phyloP scores from a whole-genome alignment of 257 asterid species.

The Solanum rostratum region DNA sequence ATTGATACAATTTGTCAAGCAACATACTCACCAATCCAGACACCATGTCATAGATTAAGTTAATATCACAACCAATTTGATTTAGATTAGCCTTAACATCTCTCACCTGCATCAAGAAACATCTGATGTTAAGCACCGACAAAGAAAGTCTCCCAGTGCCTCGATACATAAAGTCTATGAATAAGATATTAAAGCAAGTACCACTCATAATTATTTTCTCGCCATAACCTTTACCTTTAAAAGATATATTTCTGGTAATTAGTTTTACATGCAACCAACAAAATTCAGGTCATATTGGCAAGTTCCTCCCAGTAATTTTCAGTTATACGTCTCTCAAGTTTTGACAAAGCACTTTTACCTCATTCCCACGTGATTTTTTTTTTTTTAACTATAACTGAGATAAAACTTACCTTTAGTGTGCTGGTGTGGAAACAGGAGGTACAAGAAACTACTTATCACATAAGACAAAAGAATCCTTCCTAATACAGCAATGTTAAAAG shows the following conservation, averaged over 20 bases:
- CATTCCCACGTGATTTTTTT: background rate
- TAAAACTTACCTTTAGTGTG: background rate
- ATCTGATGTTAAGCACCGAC: background rate
- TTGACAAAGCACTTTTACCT: background rate
- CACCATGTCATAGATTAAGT: conserved; percentile 58
- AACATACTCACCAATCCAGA: conserved; percentile 50
- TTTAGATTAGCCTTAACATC: conserved; percentile 54
- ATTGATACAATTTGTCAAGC: background rate
- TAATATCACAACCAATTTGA: conserved; percentile 59
- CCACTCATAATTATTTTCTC: background rate
- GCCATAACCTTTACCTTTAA: background rate
- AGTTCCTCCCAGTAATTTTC: background rate
- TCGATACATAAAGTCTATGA: background rate
- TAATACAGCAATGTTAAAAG: background rate
- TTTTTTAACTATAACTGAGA: background rate
- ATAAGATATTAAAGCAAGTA: background rate
- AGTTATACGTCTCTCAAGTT: background rate
- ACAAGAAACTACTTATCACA: background rate
- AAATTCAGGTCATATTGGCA: background rate
- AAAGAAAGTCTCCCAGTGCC: background rate
- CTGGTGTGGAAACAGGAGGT: background rate
- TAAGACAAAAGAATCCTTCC: background rate
- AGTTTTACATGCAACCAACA: background rate
- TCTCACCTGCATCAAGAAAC: conserved; percentile 37
- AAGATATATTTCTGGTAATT: background rate